Base-by-base conservation (phyloP, 352 stramenopile species). In the Pythium volutum region DNA sequence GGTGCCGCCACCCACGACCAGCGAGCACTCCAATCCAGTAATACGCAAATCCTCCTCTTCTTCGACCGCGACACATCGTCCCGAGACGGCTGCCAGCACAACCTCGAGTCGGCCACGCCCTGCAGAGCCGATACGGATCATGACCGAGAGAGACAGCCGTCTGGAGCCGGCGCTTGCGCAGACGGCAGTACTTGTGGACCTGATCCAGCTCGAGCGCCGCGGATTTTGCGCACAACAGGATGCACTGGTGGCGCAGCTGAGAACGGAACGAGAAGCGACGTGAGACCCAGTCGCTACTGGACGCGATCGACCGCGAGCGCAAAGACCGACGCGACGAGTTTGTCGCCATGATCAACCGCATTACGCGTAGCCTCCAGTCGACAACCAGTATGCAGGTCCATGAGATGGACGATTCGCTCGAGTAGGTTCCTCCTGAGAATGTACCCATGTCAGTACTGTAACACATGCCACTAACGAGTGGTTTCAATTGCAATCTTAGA, bases 261-360 rank as follows among this genome's bases (percentile, higher is more conserved):
- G 20, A 29, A 22, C 22, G 0, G 55, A 63, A n/a, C 46, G 56
- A 9, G 46, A 51, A 2, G 26, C 26, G 10, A 7, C 25, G 56
- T n/a, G 56, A 63, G 16, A 49, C 45, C 5, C 1, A 16, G 20
- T 16, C 47, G 18, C 5, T 63, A n/a, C 26, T 63, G 34, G 56
- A 56, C 23, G 41, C 42, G 15, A 25, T 63, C 16, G 29, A 56
- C 12, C 36, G 34, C 3, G 56, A 63, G 4, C 45, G 38, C 15
- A 22, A 41, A 25, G 55, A 56, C 34, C 31, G 55, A 12, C 47
- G 36, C 10, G 33, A 62, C 16, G 46, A 62, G 55, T 62, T 55
- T 23, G 34, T 49, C 22, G 23, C 55, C 9, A 55, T 62, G 45
- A 34, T 39, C 27, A 50, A 48, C 10, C 23, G 49, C 31, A 39